Evolutionary conservation across 495 filamentous ascomycete genomes (phyloP).

Genomic region (Elasticomyces elasticus): DNA sequence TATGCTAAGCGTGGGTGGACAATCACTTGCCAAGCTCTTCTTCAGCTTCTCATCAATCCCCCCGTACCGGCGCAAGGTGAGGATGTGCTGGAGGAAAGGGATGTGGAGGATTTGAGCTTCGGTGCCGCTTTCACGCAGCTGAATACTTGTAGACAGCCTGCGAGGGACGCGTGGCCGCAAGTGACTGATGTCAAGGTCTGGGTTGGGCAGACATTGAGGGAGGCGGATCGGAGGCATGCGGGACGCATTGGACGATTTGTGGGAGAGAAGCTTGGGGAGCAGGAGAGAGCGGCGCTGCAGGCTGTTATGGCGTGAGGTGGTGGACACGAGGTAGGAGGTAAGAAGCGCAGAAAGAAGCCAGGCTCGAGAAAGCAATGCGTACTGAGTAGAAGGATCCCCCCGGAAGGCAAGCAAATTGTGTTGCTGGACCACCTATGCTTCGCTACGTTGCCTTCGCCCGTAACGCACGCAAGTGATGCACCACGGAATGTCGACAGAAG

Average conservation of each 20-base stretch:
- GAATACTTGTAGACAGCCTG: conserved; percentile 65
- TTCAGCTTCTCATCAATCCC: conserved; percentile 80
- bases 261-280: conserved; percentile 46
- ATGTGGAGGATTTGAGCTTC: conserved; percentile 74
- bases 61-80: conserved; percentile 50
- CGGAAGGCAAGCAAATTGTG: too few species aligned
- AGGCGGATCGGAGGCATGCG: conserved; percentile 45
- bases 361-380: too few species aligned
- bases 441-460: too few species aligned
- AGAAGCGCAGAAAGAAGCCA: too few species aligned
- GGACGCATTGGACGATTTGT: conserved; percentile 49
- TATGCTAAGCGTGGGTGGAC: conserved; percentile 77
- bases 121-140: conserved; percentile 87
- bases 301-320: conserved; percentile 56
- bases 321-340: too few species aligned
- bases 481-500: too few species aligned
- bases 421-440: too few species aligned
- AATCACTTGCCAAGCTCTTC: conserved; percentile 71
- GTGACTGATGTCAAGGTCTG: conserved; percentile 68
- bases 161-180: conserved; percentile 70
- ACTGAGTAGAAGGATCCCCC: too few species aligned
- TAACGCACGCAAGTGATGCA: too few species aligned
- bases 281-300: conserved; percentile 45
- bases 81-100: conserved; percentile 48
- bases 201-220: conserved; percentile 63